A percentile compares a stretch with the other conserved stretches of the same genome.
These are phyloP conservation scores for Aspergillus amoenus DNA, from an alignment of 2,329 filamentous ascomycete genomes.

Conservation along the genomic window DNA sequence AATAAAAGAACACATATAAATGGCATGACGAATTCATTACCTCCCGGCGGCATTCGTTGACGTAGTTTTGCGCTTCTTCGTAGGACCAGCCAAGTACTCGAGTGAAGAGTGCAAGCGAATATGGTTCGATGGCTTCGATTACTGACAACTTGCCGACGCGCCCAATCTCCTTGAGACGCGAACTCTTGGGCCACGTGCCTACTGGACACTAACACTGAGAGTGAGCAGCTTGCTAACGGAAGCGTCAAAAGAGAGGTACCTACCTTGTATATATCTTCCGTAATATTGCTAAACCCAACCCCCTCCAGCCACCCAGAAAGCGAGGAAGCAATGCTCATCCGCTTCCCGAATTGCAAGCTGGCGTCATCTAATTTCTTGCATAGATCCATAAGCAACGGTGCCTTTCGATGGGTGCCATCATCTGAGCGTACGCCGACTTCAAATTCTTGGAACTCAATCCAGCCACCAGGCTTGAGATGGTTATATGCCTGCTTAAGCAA, in stretches of 20 bases:
- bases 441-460: slow-evolving; percentile 38
- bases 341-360: slow-evolving; percentile 35
- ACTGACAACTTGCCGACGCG: slow-evolving; percentile 30
- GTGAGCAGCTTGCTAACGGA: slow-evolving; percentile 6
- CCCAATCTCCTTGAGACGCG: slow-evolving; percentile 36
- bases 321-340: slow-evolving; percentile 33
- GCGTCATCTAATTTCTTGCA: slow-evolving; percentile 29
- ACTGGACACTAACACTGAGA: slow-evolving; percentile 28
- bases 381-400: slow-evolving; percentile 29
- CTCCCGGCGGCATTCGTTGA: slow-evolving; percentile 30
- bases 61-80: slow-evolving; percentile 31
- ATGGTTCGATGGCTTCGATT: slow-evolving; percentile 37
- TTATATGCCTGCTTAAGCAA: slow-evolving; percentile 31
- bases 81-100: slow-evolving; percentile 33
- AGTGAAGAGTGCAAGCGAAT: slow-evolving; percentile 40
- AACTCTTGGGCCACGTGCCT: slow-evolving; percentile 36
- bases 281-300: slow-evolving; percentile 33
- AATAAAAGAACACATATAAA: slow-evolving; percentile 32
- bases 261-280: slow-evolving; percentile 38
- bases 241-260: background rate
- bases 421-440: slow-evolving; percentile 29
- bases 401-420: slow-evolving; percentile 30
- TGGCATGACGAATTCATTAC: slow-evolving; percentile 25
- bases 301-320: slow-evolving; percentile 29
- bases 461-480: slow-evolving; percentile 36